A percentile compares a stretch with the other conserved stretches of the same genome.
phyloP scores from a whole-genome alignment of 1,139 yeast genomes.

The Yamadazyma oceani region DNA sequence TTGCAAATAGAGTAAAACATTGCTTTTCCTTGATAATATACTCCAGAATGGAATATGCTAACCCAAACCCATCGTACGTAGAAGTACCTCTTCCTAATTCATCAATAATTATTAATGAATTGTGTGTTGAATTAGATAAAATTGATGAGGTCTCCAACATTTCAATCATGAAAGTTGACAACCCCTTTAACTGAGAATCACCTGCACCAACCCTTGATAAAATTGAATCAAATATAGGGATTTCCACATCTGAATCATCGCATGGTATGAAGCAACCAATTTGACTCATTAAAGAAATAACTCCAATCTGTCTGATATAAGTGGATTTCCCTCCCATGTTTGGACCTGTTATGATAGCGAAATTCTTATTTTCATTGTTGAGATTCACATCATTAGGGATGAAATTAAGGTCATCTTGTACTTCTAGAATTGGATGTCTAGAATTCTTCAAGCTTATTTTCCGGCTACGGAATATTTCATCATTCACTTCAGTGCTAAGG shows the following conservation, averaged over 20 bases:
- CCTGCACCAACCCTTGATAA: slow-evolving; percentile 98
- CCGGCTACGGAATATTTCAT: slow-evolving; percentile 40
- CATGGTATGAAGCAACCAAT: slow-evolving; percentile 88
- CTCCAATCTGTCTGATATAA: slow-evolving; percentile 89
- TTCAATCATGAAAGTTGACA: slow-evolving; percentile 96
- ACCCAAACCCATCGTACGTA: slow-evolving; percentile 96
- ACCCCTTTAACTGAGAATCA: slow-evolving; percentile 94
- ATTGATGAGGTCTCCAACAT: slow-evolving; percentile 96
- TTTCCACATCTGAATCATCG: slow-evolving; percentile 31
- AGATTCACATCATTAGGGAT: slow-evolving; percentile 82
- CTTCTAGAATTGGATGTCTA: slow-evolving; percentile 92
- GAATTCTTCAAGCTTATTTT: slow-evolving; percentile 63
- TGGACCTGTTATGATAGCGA: slow-evolving; percentile 91
- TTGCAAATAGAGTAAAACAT: slow-evolving; percentile 88
- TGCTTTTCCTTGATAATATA: slow-evolving; percentile 68
- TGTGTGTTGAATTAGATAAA: slow-evolving; percentile 77
- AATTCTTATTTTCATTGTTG: slow-evolving; percentile 47
- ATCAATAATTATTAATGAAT: slow-evolving; percentile 87
- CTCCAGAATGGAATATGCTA: slow-evolving; percentile 96
- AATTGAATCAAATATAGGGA: slow-evolving; percentile 85
- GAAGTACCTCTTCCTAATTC: slow-evolving; percentile 97
- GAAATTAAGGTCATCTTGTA: slow-evolving; percentile 82
- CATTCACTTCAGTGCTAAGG: slow-evolving; percentile 28
- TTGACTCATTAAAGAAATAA: slow-evolving; percentile 85
- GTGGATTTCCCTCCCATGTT: slow-evolving; percentile 99